Evolutionary conservation across 1,284 basidiomycete species (phyloP), one percentile per base, ranked within the genome.

Genomic region (Ceratobasidium sp.): DNA sequence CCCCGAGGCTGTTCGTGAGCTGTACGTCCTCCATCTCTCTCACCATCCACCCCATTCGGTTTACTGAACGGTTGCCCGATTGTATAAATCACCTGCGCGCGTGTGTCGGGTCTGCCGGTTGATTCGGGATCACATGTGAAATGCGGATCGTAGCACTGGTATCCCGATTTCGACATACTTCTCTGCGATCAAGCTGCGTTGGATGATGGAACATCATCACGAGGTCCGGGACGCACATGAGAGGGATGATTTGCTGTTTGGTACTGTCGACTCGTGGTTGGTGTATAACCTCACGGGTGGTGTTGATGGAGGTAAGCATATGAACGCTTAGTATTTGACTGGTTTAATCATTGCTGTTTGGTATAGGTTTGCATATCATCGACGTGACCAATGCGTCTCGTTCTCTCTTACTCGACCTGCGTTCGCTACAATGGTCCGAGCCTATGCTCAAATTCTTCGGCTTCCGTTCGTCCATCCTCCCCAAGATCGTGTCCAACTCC

Each of bases 341-440:
- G 23, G 6, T 9, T 9, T 30, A 28, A 14, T 46, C 26, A 49
- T 23, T 26, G 13, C 14, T 23, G 50, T n/a, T 5, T 2, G 85
- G 85, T 44, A 81, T 81, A 55, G 88, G 89, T 55, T 83, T 94
- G n/a, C 96, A 98, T 82, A 89, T 98, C 76, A 92, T 91, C 76
- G 97, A 99, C 81, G 91, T 94, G n/a, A 95, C 95, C 71, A 99
- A 99, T 80, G 97, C 97, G 1, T 98, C 96, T 1, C 91, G 97
- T 57, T 98, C 97, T 0, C 90, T 99, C 72, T 88, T 98, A 71
- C 89, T 98, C 83, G 94, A 97, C 80, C 85, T 96, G 72, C 85
- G 85, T 57, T 93, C 90, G 0, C 87, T 98, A 43, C 78, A 90
- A 79, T 99, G 96, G 95, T 93, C 95, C 77, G 84, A 88, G 1